Base-by-base conservation (phyloP, 352 stramenopile genomes). In the Phytophthora multivora region DNA sequence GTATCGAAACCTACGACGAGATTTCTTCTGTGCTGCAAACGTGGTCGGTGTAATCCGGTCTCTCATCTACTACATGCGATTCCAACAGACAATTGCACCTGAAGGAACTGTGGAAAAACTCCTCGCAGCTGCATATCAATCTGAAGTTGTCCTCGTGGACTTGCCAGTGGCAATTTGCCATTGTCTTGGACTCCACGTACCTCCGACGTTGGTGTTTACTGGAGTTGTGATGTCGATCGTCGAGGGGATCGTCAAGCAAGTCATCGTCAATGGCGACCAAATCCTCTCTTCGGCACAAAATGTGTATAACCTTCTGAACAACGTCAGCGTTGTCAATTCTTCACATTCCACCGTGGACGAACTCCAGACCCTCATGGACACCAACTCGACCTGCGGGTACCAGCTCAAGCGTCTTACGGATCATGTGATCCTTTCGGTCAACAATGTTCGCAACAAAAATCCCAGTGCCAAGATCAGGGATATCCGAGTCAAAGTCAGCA, bases 351-450 rank as follows among this genome's bases (percentile, higher is more conserved):
- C 38, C 11, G 36, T 63, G n/a, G 38, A 45, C 4, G 50, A 61
- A 40, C 31, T 71, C 10, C 56, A 71, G 28, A 43, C 61, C 3
- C 39, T 71, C 13, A 51, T 66, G 35, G 43, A 66, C 26, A 51
- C 43, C 9, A 61, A 61, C n/a, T 70, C 62, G 8, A 66, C 48
- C 0, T 69, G 61, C 6, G 57, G 57, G 0, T 60, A 54, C 10
- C 50, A 71, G 23, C 63, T 71, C 23, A 66, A 66, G 18, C 56
- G 57, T 8, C 36, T 71, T 3, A 71, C 63, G 5, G 63, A 71
- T 18, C 39, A 58, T n/a, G 50, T 71, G 23, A 31, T 62, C 12
- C 18, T 65, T 2, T 56, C 41, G 0, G 63, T 71, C 21, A 57
- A 63, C 12, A 38, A 40, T 1, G 13, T 51, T 19, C 63, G 57